Conservation (phyloP, 176 grass and related monocot genomes). For the Carex myosuroides region DNA sequence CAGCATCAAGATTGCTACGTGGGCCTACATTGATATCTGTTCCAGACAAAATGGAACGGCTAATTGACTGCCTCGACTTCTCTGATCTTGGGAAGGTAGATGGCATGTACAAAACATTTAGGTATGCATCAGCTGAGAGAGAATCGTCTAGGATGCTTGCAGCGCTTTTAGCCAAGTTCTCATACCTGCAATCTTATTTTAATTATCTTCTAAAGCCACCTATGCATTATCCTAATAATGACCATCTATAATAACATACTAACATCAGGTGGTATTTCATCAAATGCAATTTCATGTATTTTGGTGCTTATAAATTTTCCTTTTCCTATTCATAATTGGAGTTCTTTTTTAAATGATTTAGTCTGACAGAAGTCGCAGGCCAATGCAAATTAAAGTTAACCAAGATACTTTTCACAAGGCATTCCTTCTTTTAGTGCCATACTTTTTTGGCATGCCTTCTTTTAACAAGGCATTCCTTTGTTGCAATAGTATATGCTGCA, state of each 20-base stretch:
- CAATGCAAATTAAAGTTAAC: neutral
- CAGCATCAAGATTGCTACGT: constrained; percentile 71
- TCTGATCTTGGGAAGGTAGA: constrained; percentile 90
- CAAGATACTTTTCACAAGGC: neutral
- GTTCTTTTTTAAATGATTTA: neutral
- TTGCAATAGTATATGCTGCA: neutral
- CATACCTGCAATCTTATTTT: constrained; percentile 52
- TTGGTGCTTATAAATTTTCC: neutral
- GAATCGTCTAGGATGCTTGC: constrained; percentile 92
- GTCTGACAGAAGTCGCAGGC: neutral
- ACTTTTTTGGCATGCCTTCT: neutral
- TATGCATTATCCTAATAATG: constrained; percentile 8
- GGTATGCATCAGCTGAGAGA: constrained; percentile 94
- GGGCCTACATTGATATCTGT: constrained; percentile 69
- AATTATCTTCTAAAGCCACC: constrained; percentile 24
- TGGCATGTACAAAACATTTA: constrained; percentile 93
- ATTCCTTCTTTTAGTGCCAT: neutral
- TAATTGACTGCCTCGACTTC: constrained; percentile 45
- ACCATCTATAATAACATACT: neutral
- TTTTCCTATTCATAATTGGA: neutral
- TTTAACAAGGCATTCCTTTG: neutral
- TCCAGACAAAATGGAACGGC: constrained; percentile 29
- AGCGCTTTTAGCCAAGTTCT: constrained; percentile 85
- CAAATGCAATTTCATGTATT: neutral
- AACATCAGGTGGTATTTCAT: neutral